Percentiles rank a stretch among this genome's conserved stretches.
Conservation (phyloP, 495 filamentous ascomycete genomes). For the Daldinia loculata region DNA sequence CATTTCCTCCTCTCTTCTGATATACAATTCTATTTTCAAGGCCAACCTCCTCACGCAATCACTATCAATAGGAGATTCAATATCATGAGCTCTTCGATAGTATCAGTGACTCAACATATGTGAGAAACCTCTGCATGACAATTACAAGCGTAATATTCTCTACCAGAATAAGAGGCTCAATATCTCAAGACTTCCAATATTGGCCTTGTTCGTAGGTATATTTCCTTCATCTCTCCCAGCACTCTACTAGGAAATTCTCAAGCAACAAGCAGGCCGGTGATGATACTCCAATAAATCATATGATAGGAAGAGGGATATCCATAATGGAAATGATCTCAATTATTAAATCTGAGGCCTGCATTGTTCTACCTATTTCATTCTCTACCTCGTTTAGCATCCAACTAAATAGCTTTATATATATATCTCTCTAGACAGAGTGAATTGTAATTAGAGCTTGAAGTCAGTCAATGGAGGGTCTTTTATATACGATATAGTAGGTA, state of each 20-base stretch:
- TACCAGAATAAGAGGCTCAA: background rate
- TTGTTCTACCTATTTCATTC: background rate
- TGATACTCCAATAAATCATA: constrained; percentile 59
- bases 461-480: background rate
- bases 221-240: background rate
- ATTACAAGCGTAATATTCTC: background rate
- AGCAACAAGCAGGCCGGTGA: constrained; percentile 57
- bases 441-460: background rate
- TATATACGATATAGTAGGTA: background rate
- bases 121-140: background rate
- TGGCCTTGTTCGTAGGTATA: background rate
- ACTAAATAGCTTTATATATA: background rate
- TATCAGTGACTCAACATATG: background rate
- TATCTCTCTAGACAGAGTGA: background rate
- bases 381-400: background rate
- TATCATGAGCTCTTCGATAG: background rate
- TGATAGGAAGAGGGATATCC: constrained; percentile 70
- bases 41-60: background rate
- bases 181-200: background rate
- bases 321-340: constrained; percentile 63
- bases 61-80: background rate
- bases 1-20: background rate
- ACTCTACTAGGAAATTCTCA: background rate
- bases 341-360: constrained; percentile 63
- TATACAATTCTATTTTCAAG: background rate